phyloP scores from a whole-genome alignment of 2,329 filamentous ascomycete species.

The Fusarium lyarnte region DNA sequence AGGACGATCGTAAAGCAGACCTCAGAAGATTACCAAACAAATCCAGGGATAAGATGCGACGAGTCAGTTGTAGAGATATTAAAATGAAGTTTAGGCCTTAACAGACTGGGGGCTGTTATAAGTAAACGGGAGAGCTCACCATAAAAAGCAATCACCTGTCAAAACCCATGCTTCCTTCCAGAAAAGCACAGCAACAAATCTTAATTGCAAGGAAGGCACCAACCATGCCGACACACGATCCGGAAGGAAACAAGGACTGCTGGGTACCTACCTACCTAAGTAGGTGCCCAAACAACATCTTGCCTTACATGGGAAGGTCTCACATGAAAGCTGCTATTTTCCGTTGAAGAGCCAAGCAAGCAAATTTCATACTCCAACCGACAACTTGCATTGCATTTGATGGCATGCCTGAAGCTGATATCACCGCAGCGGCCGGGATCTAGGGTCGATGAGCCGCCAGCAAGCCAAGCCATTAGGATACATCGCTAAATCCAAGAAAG shows the following conservation, averaged over 20 bases:
- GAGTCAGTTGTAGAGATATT: background rate
- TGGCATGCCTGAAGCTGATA: background rate
- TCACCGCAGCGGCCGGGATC: background rate
- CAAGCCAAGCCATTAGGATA: background rate
- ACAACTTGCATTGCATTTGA: background rate
- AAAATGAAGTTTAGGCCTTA: background rate
- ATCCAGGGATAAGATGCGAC: background rate
- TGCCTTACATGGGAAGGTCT: background rate
- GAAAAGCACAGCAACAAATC: constrained; percentile 6
- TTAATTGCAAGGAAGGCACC: background rate
- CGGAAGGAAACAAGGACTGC: background rate
- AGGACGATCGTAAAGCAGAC: background rate
- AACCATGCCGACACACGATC: background rate
- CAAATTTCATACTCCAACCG: background rate
- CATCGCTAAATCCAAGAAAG: background rate
- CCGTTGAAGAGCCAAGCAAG: background rate
- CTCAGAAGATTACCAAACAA: background rate
- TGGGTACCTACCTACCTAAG: background rate
- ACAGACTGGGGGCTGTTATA: background rate
- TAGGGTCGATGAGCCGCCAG: background rate
- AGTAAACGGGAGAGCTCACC: background rate
- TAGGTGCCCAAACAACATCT: too few relatives aligned
- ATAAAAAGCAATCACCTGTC: constrained; percentile 13
- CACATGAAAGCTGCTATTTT: constrained; percentile 20
- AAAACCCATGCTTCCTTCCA: constrained; percentile 18